A percentile compares a stretch with the other conserved stretches of the same genome.
phyloP scores from a whole-genome alignment of 208 protist genomes.

The Leishmania aethiopica region DNA sequence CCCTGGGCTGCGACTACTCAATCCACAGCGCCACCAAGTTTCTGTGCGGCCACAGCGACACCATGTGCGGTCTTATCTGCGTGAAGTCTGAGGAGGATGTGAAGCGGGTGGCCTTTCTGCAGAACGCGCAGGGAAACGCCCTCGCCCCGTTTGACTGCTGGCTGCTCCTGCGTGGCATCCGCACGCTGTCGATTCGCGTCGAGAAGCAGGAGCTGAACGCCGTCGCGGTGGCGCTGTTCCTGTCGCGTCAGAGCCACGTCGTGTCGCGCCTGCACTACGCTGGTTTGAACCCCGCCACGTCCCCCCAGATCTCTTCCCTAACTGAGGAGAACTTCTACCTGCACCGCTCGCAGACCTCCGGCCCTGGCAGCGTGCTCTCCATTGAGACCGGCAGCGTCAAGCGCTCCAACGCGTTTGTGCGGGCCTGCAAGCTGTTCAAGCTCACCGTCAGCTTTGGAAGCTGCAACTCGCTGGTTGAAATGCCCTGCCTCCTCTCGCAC shows the following conservation, averaged over 20 bases:
- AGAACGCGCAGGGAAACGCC: constrained; percentile 92
- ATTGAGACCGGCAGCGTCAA: constrained; percentile 73
- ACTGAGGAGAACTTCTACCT: constrained; percentile 79
- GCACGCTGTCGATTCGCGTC: constrained; percentile 95
- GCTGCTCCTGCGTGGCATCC: constrained; percentile 94
- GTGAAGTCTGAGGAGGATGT: constrained; percentile 66
- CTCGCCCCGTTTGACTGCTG: constrained; percentile 96
- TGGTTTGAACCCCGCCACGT: constrained; percentile 86
- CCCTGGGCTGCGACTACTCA: constrained; percentile 95
- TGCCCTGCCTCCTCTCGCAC: constrained; percentile 95
- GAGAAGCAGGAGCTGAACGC: constrained; percentile 92
- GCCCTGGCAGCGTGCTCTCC: constrained; percentile 69
- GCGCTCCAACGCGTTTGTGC: constrained; percentile 76
- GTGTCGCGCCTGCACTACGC: constrained; percentile 91
- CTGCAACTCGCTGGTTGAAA: constrained; percentile 93
- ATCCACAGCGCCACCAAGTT: constrained; percentile 97
- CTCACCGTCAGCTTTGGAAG: constrained; percentile 95
- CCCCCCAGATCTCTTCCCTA: constrained; percentile 55
- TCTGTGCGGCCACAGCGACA: constrained; percentile 96
- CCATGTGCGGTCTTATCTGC: constrained; percentile 88
- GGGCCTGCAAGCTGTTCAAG: constrained; percentile 87
- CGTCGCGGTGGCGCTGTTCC: constrained; percentile 76
- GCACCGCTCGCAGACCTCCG: constrained; percentile 60
- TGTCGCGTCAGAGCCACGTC: constrained; percentile 61
- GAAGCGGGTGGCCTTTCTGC: constrained; percentile 86